Evolutionary conservation across 768 basidiomycete genomes (phyloP).

Genomic region (Hemileccinum impolitum): DNA sequence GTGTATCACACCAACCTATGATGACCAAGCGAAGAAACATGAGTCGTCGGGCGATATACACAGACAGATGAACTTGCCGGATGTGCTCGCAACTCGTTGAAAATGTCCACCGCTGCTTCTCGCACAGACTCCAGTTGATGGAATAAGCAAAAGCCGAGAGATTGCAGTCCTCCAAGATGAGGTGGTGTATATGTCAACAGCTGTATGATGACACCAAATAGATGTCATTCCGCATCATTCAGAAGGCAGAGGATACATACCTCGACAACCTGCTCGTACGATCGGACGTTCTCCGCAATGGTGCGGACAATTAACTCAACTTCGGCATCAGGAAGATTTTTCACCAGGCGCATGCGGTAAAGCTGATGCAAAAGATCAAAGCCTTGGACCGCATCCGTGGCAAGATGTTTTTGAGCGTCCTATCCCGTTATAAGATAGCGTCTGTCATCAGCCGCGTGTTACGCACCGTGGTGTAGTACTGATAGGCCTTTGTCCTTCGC

Average conservation of each 20-base stretch:
- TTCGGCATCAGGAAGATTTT: conserved; percentile 70
- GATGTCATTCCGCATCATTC: neutral
- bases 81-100: conserved; percentile 73
- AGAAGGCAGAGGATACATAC: conserved; percentile 39
- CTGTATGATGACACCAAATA: conserved; percentile 37
- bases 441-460: neutral
- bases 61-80: conserved; percentile 49
- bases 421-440: conserved; percentile 30
- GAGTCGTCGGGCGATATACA: neutral
- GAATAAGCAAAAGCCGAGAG: conserved; percentile 87
- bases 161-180: conserved; percentile 77
- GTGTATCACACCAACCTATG: conserved; percentile 74
- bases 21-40: neutral
- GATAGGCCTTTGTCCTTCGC: conserved; percentile 80
- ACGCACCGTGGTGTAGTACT: conserved; percentile 65
- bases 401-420: conserved; percentile 63
- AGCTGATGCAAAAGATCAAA: conserved; percentile 89
- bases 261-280: conserved; percentile 89
- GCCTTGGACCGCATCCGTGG: conserved; percentile 61
- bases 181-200: conserved; percentile 75
- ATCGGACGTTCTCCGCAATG: conserved; percentile 65
- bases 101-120: conserved; percentile 77
- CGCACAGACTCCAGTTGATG: conserved; percentile 78
- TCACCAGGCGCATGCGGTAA: conserved; percentile 71
- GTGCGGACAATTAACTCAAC: conserved; percentile 70